Evolutionary conservation across 108 stramenopile genomes (phyloP), one percentile per base, ranked within the genome.

Genomic region (Stephanodiscus minutulus): DNA sequence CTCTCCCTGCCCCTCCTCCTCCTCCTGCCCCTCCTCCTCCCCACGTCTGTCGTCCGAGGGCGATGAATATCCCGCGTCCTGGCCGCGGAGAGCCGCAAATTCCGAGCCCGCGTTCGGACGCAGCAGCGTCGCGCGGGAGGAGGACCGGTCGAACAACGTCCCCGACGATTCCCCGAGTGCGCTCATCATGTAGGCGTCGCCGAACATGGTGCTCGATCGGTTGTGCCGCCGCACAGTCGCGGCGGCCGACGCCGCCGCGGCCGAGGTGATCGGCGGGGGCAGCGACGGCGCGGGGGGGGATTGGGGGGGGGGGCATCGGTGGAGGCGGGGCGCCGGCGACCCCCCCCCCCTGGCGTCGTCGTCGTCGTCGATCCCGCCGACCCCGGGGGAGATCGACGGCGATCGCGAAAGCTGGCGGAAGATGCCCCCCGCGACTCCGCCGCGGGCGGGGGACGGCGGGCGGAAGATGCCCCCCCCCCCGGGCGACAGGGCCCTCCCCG

Each of bases 361-460:
- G 2, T 15, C 43, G 15, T 44, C 43, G 43, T 17, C 43, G 43
- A 44, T 13, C 15, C 43, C 43, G 43, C 15, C 49, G 1, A 7
- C 36, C n/a, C 24, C 13, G 20, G 66, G 66, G 0, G 66, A 67
- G 37, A 1, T 33, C 12, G 37, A 54, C 21, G 66, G 66, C 13
- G 66, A 67, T 18, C 36, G 66, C 0, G 66, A 67, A 17, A 54
- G 66, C 12, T 36, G 17, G 0, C 66, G 66, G 20, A 67, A 67
- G 20, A 67, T 56, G 24, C 43, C 66, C 1, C 35, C 46, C 39
- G n/a, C n/a, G n/a, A n/a, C n/a, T n/a, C n/a, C n/a, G n/a, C n/a
- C n/a, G n/a, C n/a, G n/a, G n/a, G n/a, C n/a, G n/a, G 27, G 66
- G 3, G 66, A 67, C 29, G 66, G 66, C 12, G 53, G 17, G 0